These are phyloP conservation scores for Eutrema heterophyllum DNA, from an alignment of 345 rosid species.

Conservation along the genomic window DNA sequence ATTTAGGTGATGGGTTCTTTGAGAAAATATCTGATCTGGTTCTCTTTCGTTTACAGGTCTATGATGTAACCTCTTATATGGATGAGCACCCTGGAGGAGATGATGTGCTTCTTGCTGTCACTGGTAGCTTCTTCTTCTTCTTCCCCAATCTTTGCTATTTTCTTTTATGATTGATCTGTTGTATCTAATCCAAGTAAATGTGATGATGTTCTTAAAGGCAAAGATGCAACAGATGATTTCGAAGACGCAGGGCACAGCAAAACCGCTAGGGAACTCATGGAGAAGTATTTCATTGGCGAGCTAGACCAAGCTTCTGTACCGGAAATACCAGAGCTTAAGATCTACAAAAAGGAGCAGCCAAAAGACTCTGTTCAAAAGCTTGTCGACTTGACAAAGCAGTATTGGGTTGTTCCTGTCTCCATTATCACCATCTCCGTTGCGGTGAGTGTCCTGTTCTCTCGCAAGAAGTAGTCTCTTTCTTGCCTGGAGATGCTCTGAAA, in stretches of 20 bases:
- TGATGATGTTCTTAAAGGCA: conserved; percentile 39
- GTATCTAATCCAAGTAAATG: not conserved
- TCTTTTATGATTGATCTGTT: not conserved
- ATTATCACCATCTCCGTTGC: conserved; percentile 57
- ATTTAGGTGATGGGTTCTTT: not conserved
- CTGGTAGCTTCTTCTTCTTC: conserved; percentile 41
- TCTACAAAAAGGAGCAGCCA: conserved; percentile 38
- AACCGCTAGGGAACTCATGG: conserved; percentile 62
- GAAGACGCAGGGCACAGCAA: conserved; percentile 91
- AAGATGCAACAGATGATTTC: conserved; percentile 80
- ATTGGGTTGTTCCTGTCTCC: conserved; percentile 67
- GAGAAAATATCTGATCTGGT: not conserved
- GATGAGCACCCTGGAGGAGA: conserved; percentile 98
- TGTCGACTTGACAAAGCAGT: conserved; percentile 50
- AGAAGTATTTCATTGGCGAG: conserved; percentile 69
- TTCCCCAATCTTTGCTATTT: not conserved
- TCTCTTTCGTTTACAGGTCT: conserved; percentile 44
- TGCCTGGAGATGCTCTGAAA: not conserved
- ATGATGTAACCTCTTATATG: conserved; percentile 74
- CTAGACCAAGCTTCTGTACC: conserved; percentile 44
- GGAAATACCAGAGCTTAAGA: conserved; percentile 61
- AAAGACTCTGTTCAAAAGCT: conserved; percentile 36
- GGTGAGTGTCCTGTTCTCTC: conserved; percentile 50
- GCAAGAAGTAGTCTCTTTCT: conserved; percentile 43
- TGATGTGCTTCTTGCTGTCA: conserved; percentile 66